phyloP scores from a whole-genome alignment of 192 early-diverging fungal species.

The Phlyctochytrium arcticum region DNA sequence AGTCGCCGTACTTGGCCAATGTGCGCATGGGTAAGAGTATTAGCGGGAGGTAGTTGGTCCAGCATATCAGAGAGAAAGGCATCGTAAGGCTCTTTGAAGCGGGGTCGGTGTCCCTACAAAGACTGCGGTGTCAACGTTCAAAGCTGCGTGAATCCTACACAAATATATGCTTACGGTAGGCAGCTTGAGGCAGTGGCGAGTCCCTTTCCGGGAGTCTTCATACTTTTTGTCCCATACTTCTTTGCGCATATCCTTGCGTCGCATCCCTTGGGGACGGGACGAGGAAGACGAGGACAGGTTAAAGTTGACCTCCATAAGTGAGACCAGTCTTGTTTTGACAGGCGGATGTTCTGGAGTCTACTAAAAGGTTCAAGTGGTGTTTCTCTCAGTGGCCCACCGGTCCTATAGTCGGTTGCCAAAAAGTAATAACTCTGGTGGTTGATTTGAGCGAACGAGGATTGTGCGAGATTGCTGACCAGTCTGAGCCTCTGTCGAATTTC shows the following conservation, averaged over 20 bases:
- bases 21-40: not conserved
- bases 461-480: no score
- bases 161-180: constrained; percentile 4
- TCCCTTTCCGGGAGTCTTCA: constrained; percentile 1
- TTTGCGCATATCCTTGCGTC: not conserved
- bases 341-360: no score
- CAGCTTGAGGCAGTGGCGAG: constrained; percentile 4
- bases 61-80: not conserved
- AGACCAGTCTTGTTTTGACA: no score
- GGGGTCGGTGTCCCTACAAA: not conserved
- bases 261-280: not conserved
- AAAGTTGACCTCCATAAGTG: not conserved
- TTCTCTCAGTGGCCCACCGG: no score
- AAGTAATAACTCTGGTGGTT: no score
- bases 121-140: not conserved
- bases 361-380: no score
- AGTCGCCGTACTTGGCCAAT: not conserved
- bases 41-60: not conserved
- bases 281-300: not conserved
- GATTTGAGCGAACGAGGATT: no score
- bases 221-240: constrained; percentile 9
- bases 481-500: no score
- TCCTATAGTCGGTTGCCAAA: no score
- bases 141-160: not conserved
- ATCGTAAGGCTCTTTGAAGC: constrained; percentile 12